Percentiles rank a stretch among this genome's conserved stretches.
Conservation (phyloP, 192 early-diverging fungal genomes). For the Rhizophlyctis rosea region DNA sequence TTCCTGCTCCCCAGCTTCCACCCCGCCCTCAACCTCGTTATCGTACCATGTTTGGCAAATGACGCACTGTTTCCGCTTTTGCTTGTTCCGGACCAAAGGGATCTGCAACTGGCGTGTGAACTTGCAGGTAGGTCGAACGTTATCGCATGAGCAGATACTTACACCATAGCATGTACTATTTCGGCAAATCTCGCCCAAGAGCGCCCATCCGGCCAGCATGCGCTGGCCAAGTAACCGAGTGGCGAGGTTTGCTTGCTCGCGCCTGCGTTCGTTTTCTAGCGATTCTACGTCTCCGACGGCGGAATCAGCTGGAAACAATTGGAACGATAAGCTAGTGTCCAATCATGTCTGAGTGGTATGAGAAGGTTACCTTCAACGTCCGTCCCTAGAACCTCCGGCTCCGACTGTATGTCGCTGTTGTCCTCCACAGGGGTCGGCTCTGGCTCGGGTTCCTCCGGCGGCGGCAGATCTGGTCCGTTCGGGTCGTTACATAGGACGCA, state of each 20-base stretch:
- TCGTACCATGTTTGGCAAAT: constrained; percentile 14
- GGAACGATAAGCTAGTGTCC: too few species aligned
- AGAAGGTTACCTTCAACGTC: too few species aligned
- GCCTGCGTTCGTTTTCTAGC: not conserved
- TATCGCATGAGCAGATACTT: too few species aligned
- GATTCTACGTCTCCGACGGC: constrained; percentile 6
- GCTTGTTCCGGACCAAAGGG: constrained; percentile 24
- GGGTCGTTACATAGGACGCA: constrained; percentile 34
- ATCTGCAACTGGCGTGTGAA: too few species aligned
- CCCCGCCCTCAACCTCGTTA: not conserved
- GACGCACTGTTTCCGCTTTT: constrained; percentile 29
- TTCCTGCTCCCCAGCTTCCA: not conserved
- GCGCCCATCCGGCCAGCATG: constrained; percentile 28
- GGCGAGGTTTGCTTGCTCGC: constrained; percentile 14
- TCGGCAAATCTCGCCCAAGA: constrained; percentile 22
- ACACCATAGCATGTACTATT: not conserved
- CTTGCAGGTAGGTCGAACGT: too few species aligned
- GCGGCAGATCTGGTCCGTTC: constrained; percentile 13
- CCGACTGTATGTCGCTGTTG: too few species aligned
- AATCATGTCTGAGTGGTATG: too few species aligned
- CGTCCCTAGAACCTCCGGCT: too few species aligned
- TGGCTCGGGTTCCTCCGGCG: too few species aligned
- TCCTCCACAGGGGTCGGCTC: too few species aligned
- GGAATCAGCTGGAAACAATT: not conserved
- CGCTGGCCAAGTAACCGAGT: constrained; percentile 25